Evolutionary conservation across 75 land plant genomes (phyloP).

Genomic region (Larix kaempferi): DNA sequence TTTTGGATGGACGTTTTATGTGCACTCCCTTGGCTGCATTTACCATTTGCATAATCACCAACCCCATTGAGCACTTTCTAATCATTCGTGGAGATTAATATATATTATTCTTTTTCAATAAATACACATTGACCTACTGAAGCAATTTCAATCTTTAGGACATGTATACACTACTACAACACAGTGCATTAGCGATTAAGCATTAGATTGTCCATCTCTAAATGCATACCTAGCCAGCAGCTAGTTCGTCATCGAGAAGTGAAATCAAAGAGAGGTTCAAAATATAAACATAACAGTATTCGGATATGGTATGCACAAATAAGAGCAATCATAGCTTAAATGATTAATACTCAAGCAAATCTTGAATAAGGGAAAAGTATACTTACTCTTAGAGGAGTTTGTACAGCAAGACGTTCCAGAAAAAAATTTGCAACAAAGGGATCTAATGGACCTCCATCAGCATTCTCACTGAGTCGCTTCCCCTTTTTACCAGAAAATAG

Average conservation of each 20-base stretch:
- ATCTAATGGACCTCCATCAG: conserved; percentile 40
- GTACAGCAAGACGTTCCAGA: conserved; percentile 82
- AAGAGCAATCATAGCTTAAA: neutral
- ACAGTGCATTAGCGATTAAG: neutral
- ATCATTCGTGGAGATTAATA: no score
- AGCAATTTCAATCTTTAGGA: no score
- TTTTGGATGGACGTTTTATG: neutral
- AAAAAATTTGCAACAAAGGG: conserved; percentile 97
- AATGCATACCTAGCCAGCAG: neutral
- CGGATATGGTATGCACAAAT: neutral
- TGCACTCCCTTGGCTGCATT: neutral
- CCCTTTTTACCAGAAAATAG: conserved; percentile 34
- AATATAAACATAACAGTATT: no score
- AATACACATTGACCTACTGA: no score
- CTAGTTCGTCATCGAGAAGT: neutral
- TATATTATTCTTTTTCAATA: no score
- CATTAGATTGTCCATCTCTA: neutral
- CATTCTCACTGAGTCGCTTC: conserved; percentile 15
- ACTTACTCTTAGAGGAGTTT: conserved; percentile 82
- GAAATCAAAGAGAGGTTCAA: no score
- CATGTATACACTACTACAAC: no score
- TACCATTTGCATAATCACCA: neutral
- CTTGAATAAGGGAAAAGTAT: neutral
- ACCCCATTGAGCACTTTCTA: neutral
- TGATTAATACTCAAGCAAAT: neutral